These are phyloP conservation scores for Candida morakotiae DNA, from an alignment of 805 yeast species.

Conservation along the genomic window DNA sequence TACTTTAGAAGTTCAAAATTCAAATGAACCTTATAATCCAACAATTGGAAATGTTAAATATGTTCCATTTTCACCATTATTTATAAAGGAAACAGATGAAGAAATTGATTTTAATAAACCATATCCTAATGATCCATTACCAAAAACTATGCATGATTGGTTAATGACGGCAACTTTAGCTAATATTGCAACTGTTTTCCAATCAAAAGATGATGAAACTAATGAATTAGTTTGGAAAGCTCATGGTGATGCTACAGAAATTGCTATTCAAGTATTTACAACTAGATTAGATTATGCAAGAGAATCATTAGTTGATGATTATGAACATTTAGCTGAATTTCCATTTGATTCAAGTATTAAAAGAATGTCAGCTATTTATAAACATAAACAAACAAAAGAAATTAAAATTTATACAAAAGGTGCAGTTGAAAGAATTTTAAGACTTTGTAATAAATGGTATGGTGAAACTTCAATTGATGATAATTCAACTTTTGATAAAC, in stretches of 20 bases:
- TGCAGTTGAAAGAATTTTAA: conserved; percentile 68
- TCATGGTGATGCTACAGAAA: conserved; percentile 83
- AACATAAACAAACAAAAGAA: conserved; percentile 15
- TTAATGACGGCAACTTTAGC: conserved; percentile 34
- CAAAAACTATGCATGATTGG: conserved; percentile 20
- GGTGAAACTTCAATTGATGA: conserved; percentile 25
- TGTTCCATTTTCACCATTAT: conserved; percentile 22
- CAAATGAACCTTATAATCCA: conserved; percentile 33
- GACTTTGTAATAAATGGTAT: conserved; percentile 53
- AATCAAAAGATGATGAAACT: conserved; percentile 22
- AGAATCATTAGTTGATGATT: conserved; percentile 32
- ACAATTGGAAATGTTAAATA: conserved; percentile 39
- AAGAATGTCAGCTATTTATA: conserved; percentile 65
- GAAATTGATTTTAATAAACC: conserved; percentile 35
- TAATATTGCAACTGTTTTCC: conserved; percentile 36
- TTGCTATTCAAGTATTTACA: conserved; percentile 78
- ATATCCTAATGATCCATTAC: conserved; percentile 16
- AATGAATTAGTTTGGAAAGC: conserved; percentile 35
- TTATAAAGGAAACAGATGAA: conserved; percentile 28
- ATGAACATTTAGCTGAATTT: conserved; percentile 54
- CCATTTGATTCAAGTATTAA: conserved; percentile 75
- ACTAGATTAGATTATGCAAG: conserved; percentile 53
- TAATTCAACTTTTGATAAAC: conserved; percentile 12
- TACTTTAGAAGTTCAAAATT: conserved; percentile 27
- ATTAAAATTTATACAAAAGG: conserved; percentile 55